Conservation (phyloP, 2,329 filamentous ascomycete species). For the Diaporthe citri region DNA sequence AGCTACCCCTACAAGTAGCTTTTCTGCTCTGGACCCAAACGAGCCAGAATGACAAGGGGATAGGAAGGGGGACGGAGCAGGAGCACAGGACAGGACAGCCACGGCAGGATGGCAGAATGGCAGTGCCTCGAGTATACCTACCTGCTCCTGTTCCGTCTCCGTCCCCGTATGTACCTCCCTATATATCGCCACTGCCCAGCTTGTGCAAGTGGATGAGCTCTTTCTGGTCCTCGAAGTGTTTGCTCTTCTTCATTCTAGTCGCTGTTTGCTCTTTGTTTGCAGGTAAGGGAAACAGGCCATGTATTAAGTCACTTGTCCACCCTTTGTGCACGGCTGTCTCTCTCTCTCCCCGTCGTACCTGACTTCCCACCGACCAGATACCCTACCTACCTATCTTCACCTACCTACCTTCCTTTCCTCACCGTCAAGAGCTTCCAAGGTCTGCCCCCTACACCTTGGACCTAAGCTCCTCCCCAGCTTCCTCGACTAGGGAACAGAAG, state of each 20-base stretch:
- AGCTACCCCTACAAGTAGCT: slow-evolving; percentile 23
- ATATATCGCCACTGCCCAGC: slow-evolving; percentile 28
- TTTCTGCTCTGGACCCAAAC: not conserved
- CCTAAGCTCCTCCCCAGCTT: slow-evolving; percentile 15
- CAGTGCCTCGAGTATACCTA: not conserved
- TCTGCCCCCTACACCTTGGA: not conserved
- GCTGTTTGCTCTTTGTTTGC: slow-evolving; percentile 15
- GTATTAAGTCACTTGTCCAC: not conserved
- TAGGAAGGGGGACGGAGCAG: not conserved
- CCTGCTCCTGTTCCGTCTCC: slow-evolving; percentile 5
- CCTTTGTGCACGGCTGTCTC: slow-evolving; percentile 1
- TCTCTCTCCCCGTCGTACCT: not conserved
- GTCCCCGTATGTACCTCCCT: slow-evolving; percentile 21
- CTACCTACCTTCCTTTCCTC: not conserved
- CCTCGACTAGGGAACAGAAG: not conserved
- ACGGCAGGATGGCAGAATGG: slow-evolving; percentile 3
- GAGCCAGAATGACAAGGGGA: slow-evolving; percentile 16
- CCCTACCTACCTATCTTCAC: not conserved
- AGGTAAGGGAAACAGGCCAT: not conserved
- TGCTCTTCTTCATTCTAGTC: not conserved
- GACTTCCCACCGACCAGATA: not conserved
- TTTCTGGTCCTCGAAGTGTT: slow-evolving; percentile 5
- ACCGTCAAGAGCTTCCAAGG: slow-evolving; percentile 9
- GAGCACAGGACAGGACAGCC: not conserved
- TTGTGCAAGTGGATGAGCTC: not conserved